Evolutionary conservation across 352 stramenopile genomes (phyloP), one percentile per base, ranked within the genome.

Genomic region (Phytophthora foliorum): DNA sequence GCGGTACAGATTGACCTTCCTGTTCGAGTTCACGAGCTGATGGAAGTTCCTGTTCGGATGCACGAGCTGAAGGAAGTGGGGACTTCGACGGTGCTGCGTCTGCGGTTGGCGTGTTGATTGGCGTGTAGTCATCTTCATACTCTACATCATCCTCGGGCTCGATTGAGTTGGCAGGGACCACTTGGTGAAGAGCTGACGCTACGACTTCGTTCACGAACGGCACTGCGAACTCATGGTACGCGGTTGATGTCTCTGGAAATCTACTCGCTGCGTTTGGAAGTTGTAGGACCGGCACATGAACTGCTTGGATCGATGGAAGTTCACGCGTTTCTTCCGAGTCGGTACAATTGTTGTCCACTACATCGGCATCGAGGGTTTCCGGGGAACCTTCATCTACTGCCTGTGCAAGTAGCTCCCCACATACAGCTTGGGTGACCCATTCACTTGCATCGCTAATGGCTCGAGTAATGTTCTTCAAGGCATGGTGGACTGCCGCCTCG

Each of bases 41-140:
- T 39, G 36, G 14, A 16, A n/a, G n/a, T n/a, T 63, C 57, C 34
- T 49, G 27, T 14, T 41, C 34, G 39, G 57, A 19, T 68, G 42
- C n/a, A 10, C 41, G 55, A 13, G 22, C 46, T 44, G 57, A 57
- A 32, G 36, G 14, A 16, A 50, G 11, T 31, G 45, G 46, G 9
- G 55, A 51, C 29, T 31, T n/a, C 4, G 36, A 21, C 9, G 19
- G 25, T 13, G 22, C 10, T 22, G 38, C 17, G 38, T 57, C 45
- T 22, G 32, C 24, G 17, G 46, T 67, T 25, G 64, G 58, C 1
- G 65, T 64, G 32, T 61, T 63, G 22, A 74, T 65, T 19, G 66
- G 54, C 9, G 55, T 65, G 46, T 74, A 69, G 17, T 70, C 58
- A 22, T 69, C 59, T 16, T 67, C 67, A 14, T 75, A 34, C n/a